Evolutionary conservation across 345 rosid genomes (phyloP).

Genomic region (Murraya koenigii): DNA sequence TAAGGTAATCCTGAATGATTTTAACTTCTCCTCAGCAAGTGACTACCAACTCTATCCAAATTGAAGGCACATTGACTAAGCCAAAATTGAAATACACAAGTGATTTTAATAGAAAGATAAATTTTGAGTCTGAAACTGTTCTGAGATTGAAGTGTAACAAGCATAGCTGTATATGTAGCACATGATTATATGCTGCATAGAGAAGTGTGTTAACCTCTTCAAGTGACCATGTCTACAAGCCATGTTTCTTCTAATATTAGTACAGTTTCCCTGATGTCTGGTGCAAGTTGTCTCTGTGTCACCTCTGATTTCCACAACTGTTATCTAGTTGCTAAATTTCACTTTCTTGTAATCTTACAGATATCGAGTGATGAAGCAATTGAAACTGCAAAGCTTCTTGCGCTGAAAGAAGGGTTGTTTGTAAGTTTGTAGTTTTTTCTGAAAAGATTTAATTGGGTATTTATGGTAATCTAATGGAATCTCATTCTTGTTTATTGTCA

Average conservation of each 20-base stretch:
- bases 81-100: not conserved
- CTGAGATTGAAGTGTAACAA: not conserved
- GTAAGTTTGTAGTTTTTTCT: constrained; percentile 35
- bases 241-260: not conserved
- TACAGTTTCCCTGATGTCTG: not conserved
- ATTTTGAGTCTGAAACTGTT: not conserved
- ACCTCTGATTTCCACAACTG: not conserved
- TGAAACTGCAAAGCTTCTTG: constrained; percentile 74
- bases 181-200: not conserved
- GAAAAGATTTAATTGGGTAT: not conserved
- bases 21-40: not conserved
- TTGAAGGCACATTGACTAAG: not conserved
- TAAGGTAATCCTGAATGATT: not conserved
- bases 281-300: not conserved
- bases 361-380: constrained; percentile 80
- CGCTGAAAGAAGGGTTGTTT: constrained; percentile 82
- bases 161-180: not conserved
- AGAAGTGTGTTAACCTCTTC: not conserved
- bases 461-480: not conserved
- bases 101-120: not conserved
- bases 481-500: not conserved
- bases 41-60: not conserved
- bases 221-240: not conserved
- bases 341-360: constrained; percentile 23
- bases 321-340: not conserved